Evolutionary conservation across 2,329 filamentous ascomycete genomes (phyloP).

Genomic region (Trichoderma atrobrunneum): DNA sequence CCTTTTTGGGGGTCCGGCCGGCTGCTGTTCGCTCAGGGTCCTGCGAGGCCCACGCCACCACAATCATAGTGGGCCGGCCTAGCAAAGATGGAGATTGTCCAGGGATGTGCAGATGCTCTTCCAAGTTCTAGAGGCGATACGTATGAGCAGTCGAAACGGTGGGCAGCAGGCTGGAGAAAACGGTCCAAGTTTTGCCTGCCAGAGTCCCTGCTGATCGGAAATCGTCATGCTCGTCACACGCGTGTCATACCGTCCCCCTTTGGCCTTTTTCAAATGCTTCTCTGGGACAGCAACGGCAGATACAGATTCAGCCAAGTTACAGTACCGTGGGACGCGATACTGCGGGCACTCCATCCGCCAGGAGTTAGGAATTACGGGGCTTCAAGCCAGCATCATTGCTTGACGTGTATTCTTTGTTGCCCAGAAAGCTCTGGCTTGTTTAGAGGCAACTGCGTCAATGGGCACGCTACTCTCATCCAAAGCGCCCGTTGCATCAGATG

Average conservation of each 20-base stretch:
- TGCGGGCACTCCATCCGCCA: background rate
- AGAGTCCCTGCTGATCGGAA: conserved; percentile 6
- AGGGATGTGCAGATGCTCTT: background rate
- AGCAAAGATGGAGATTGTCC: background rate
- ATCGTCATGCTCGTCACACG: conserved; percentile 17
- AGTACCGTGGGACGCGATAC: background rate
- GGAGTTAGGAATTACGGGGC: conserved; percentile 2
- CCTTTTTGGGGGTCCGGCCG: background rate
- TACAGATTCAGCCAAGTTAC: too few species aligned
- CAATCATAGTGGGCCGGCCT: background rate
- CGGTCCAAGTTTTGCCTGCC: background rate
- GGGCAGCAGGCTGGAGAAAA: background rate
- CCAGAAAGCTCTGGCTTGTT: background rate
- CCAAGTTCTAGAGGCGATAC: background rate
- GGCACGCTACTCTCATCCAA: background rate
- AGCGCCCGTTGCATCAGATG: background rate
- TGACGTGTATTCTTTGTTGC: background rate
- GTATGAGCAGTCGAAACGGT: background rate
- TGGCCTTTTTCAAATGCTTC: background rate
- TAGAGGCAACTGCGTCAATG: background rate
- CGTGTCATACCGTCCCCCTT: conserved; percentile 5
- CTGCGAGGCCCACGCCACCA: conserved; percentile 8
- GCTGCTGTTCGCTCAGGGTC: conserved; percentile 17
- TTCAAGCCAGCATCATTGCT: background rate
- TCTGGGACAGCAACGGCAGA: too few species aligned